Base-by-base conservation (phyloP, 177 flowering plant genomes). In the Vitis hybrid region DNA sequence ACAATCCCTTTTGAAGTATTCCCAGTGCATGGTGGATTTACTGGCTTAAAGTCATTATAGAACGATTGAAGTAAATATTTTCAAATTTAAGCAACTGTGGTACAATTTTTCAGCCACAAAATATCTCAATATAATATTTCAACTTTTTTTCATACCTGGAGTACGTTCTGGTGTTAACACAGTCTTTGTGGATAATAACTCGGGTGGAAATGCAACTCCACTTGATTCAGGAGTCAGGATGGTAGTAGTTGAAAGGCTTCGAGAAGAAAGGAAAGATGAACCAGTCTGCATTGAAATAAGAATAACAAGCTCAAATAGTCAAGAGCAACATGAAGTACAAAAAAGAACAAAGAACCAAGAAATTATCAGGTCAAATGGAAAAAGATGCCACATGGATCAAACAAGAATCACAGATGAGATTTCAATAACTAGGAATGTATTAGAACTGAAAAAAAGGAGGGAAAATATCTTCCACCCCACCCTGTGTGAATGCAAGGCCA, bases 151-250 rank as follows among this genome's bases (percentile, higher is more conserved):
- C 70, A 52, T 85, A 89, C 98, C 97, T 78, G 79, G 82, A 51
- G 72, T 57, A 29, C 84, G 81, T 15, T 93, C 92, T 12, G 86
- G 80, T 39, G 82, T 69, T 15, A 72, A 21, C 58, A 78, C 78
- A 29, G 73, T 50, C 76, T 80, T 79, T 55, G 70, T 78, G 16
- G 91, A 76, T 67, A 90, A 68, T 64, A 87, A 79, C 65, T 88
- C 84, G 14, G 88, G 72, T 7, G 96, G 94, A 76, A 89, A 70
- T 33, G 72, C 68, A 62, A 70, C 82, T 45, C 74, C 86, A 70
- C 78, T 69, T 63, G 90, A 79, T 65, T 79, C 86, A 56, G 90
- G 87, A 49, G 87, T 86, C 75, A 83, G 61, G 31, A 84, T 81
- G 10, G 88, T 69, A 58, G 90, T 69, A 58, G 90, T 85, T 13